Evolutionary conservation across 1,284 basidiomycete genomes (phyloP).

Genomic region (Afroboletus lepidellus): DNA sequence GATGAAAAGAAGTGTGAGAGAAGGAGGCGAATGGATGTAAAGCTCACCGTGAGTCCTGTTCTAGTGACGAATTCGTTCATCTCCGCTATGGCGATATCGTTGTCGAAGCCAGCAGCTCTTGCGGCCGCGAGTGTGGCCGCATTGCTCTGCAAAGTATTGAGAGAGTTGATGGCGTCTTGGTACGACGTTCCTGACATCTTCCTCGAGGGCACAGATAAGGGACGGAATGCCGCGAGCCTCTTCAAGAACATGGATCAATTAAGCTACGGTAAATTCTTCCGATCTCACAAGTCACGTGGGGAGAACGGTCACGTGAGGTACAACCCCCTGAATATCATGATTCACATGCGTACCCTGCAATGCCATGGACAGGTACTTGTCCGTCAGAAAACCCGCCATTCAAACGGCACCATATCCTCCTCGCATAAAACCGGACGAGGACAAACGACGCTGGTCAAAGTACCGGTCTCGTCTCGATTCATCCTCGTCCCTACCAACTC

Average conservation of each 20-base stretch:
- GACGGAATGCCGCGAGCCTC: conserved; percentile 17
- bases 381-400: conserved; percentile 33
- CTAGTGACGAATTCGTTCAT: conserved; percentile 88
- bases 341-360: neutral
- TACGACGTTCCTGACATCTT: conserved; percentile 54
- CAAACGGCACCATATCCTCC: conserved; percentile 9
- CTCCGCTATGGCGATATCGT: conserved; percentile 78
- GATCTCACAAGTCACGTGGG: neutral
- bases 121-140: conserved; percentile 86
- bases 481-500: neutral
- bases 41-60: conserved; percentile 79
- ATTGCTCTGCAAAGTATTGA: conserved; percentile 95
- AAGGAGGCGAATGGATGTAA: conserved; percentile 2
- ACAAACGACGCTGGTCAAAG: conserved; percentile 19
- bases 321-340: conserved; percentile 13
- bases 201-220: conserved; percentile 24
- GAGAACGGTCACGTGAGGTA: conserved; percentile 11
- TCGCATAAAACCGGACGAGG: conserved; percentile 18
- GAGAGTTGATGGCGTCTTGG: conserved; percentile 78
- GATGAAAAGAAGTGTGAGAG: conserved; percentile 5
- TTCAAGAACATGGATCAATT: conserved; percentile 6
- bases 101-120: conserved; percentile 73
- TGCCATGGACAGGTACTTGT: conserved; percentile 44
- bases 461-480: neutral
- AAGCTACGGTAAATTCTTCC: neutral